These are phyloP conservation scores for Pseudonectria buxi DNA, from an alignment of 2,329 filamentous ascomycete species.

Conservation along the genomic window DNA sequence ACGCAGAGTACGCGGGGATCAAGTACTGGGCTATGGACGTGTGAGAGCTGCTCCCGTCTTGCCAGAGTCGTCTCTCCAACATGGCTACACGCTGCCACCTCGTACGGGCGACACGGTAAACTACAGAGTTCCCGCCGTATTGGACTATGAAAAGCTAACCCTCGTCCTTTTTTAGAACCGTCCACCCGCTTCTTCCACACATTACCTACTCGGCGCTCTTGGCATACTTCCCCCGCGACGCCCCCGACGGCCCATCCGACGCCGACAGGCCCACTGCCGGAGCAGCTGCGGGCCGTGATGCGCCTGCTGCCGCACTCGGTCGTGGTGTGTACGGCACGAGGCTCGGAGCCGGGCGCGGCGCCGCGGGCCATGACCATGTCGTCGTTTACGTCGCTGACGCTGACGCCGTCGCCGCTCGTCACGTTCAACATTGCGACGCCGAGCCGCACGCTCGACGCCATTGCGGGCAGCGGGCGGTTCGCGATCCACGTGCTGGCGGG, in stretches of 20 bases:
- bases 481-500: slow-evolving; percentile 50
- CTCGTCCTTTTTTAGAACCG: slow-evolving; percentile 10
- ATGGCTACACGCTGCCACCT: no score
- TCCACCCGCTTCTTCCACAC: slow-evolving; percentile 10
- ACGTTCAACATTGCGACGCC: slow-evolving; percentile 53
- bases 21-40: neutral
- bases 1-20: neutral
- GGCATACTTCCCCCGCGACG: slow-evolving; percentile 24
- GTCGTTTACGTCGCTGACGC: slow-evolving; percentile 49
- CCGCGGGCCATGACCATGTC: slow-evolving; percentile 53
- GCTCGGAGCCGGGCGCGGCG: slow-evolving; percentile 22
- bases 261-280: slow-evolving; percentile 29
- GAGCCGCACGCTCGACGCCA: slow-evolving; percentile 48
- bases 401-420: slow-evolving; percentile 44
- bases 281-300: slow-evolving; percentile 46
- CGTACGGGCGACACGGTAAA: no score
- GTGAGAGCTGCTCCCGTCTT: neutral
- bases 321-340: slow-evolving; percentile 44
- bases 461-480: slow-evolving; percentile 38
- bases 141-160: no score
- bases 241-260: slow-evolving; percentile 31
- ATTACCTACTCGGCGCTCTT: slow-evolving; percentile 13
- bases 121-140: no score
- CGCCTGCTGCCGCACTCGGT: slow-evolving; percentile 48
- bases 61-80: no score